Conservation (phyloP, 768 basidiomycete species). For the Leucogyrophana mollusca region DNA sequence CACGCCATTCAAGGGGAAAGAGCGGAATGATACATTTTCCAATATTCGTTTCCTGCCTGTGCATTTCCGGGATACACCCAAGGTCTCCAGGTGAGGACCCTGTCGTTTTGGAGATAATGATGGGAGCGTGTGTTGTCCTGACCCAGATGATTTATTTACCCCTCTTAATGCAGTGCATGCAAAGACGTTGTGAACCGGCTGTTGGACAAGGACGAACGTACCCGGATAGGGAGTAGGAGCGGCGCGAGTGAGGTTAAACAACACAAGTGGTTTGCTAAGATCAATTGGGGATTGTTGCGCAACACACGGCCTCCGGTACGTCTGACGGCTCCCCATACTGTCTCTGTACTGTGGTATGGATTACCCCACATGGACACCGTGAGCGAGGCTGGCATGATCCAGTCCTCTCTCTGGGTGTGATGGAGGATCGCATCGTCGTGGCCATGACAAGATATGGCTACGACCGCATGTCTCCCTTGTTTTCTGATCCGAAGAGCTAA, state of each 20-base stretch:
- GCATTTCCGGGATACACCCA: constrained; percentile 82
- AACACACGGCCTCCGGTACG: constrained; percentile 91
- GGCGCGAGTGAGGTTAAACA: constrained; percentile 99
- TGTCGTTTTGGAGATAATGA: constrained; percentile 7
- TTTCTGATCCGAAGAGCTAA: constrained; percentile 9
- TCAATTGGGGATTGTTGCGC: constrained; percentile 95
- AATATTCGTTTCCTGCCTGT: constrained; percentile 90
- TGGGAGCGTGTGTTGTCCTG: constrained; percentile 2
- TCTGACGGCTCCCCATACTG: constrained; percentile 4
- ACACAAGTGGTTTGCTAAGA: constrained; percentile 96
- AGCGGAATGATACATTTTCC: constrained; percentile 93
- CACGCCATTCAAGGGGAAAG: constrained; percentile 96
- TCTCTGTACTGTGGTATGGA: background rate
- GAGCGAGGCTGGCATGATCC: no score
- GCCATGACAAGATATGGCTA: constrained; percentile 1
- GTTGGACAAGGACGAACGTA: constrained; percentile 89
- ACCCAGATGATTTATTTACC: background rate
- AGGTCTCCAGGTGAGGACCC: constrained; percentile 64
- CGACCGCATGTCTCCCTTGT: constrained; percentile 11
- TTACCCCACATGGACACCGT: background rate
- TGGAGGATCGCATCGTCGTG: background rate
- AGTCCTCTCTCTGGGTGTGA: constrained; percentile 5
- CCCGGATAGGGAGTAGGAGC: constrained; percentile 84
- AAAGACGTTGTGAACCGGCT: constrained; percentile 87
- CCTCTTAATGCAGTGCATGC: constrained; percentile 55